A percentile compares a stretch with the other conserved stretches of the same genome.
Conservation (phyloP, 768 basidiomycete species). For the Tulasnella calospora region DNA sequence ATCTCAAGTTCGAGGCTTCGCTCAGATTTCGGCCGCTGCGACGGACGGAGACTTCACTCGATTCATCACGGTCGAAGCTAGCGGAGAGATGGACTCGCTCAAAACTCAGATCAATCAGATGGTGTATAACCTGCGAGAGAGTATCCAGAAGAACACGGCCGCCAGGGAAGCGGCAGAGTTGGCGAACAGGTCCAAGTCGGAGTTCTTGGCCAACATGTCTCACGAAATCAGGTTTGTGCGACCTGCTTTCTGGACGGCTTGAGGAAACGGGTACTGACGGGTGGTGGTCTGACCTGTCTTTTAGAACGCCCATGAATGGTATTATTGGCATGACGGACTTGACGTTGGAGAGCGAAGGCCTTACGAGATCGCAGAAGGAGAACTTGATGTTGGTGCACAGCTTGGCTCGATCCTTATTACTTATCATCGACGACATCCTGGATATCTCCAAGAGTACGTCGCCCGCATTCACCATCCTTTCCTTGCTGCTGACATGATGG, state of each 20-base stretch:
- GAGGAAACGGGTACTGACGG: not conserved
- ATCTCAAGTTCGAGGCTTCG: slow-evolving; percentile 98
- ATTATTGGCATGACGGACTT: slow-evolving; percentile 89
- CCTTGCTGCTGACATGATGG: slow-evolving; percentile 9
- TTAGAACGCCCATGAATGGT: slow-evolving; percentile 97
- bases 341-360: too few species aligned
- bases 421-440: too few species aligned
- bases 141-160: slow-evolving; percentile 97
- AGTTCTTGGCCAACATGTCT: slow-evolving; percentile 98
- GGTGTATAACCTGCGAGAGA: slow-evolving; percentile 95
- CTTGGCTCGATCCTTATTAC: too few species aligned
- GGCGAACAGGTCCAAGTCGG: slow-evolving; percentile 95
- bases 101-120: slow-evolving; percentile 99
- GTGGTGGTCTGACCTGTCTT: not conserved
- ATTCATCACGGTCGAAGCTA: slow-evolving; percentile 98
- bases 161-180: slow-evolving; percentile 95
- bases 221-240: slow-evolving; percentile 81
- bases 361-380: too few species aligned
- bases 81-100: slow-evolving; percentile 97
- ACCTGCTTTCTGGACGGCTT: not conserved
- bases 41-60: slow-evolving; percentile 98
- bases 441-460: slow-evolving; percentile 83
- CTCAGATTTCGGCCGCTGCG: slow-evolving; percentile 96
- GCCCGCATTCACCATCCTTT: slow-evolving; percentile 1
- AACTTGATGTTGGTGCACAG: too few species aligned